Conservation (phyloP, 2,329 filamentous ascomycete genomes). For the Calonectria henricotiae region DNA sequence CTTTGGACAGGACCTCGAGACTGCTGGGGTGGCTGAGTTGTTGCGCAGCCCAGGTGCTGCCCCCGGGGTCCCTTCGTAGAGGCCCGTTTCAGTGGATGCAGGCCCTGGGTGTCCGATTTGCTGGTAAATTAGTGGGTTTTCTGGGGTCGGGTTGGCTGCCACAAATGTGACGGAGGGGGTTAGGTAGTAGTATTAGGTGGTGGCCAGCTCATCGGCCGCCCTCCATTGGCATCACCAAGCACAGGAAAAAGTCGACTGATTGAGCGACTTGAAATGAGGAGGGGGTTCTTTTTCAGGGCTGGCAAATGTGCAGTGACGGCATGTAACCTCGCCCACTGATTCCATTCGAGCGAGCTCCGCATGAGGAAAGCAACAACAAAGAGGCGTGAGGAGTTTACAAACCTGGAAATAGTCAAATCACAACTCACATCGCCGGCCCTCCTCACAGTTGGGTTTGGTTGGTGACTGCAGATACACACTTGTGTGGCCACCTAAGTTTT, state of each 20-base stretch:
- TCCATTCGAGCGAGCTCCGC: slow-evolving; percentile 1
- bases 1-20: neutral
- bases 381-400: slow-evolving; percentile 4
- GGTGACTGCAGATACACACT: slow-evolving; percentile 14
- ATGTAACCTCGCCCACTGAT: slow-evolving; percentile 3
- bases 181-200: neutral
- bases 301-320: slow-evolving; percentile 13
- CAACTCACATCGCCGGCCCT: slow-evolving; percentile 2
- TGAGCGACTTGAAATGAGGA: neutral
- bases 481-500: slow-evolving; percentile 16
- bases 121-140: slow-evolving; percentile 26
- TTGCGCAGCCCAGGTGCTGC: slow-evolving; percentile 31
- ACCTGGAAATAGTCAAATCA: slow-evolving; percentile 2
- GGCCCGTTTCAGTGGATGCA: slow-evolving; percentile 33
- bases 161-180: neutral
- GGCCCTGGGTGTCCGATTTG: slow-evolving; percentile 28
- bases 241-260: slow-evolving; percentile 4
- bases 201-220: slow-evolving; percentile 25
- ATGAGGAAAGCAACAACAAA: neutral
- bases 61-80: slow-evolving; percentile 8
- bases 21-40: slow-evolving; percentile 34
- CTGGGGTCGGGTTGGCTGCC: slow-evolving; percentile 9
- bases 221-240: slow-evolving; percentile 6
- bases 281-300: neutral
- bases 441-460: slow-evolving; percentile 9